These are phyloP conservation scores for Rhynchospora breviuscula DNA, from an alignment of 176 grass and related monocot species.

Conservation along the genomic window DNA sequence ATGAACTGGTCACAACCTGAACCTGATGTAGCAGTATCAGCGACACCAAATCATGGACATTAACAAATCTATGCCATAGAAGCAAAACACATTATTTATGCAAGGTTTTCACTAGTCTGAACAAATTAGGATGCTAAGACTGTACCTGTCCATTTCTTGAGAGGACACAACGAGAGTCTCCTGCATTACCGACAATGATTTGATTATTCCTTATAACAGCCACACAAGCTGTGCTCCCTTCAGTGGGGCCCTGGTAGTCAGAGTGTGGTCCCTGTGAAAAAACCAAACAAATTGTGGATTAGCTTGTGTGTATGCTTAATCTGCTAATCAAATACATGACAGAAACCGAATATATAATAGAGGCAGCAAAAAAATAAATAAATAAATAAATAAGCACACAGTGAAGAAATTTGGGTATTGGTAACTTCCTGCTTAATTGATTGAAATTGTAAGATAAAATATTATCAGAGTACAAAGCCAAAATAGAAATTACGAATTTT, in stretches of 20 bases:
- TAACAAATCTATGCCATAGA: not conserved
- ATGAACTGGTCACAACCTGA: not conserved
- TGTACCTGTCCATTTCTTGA: constrained; percentile 82
- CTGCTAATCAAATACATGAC: not conserved
- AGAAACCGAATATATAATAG: not conserved
- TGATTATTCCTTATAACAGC: constrained; percentile 76
- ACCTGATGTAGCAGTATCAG: not conserved
- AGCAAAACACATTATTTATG: not conserved
- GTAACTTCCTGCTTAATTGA: not conserved
- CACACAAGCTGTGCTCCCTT: constrained; percentile 87
- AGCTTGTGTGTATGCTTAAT: not conserved
- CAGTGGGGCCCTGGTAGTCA: constrained; percentile 73
- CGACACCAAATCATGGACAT: not conserved
- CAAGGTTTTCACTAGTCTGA: not conserved
- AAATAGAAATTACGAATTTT: constrained; percentile 26
- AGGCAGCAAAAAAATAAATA: not conserved
- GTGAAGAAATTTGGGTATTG: not conserved
- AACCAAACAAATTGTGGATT: not conserved
- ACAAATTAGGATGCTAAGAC: not conserved
- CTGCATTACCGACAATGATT: constrained; percentile 85
- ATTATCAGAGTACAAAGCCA: not conserved
- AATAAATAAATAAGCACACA: not conserved
- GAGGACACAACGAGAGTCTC: constrained; percentile 91
- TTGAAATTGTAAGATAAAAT: not conserved
- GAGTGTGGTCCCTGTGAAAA: constrained; percentile 77